A percentile compares a stretch with the other conserved stretches of the same genome.
Conservation (phyloP, 2,329 filamentous ascomycete species). For the Tolypocladium paradoxum region DNA sequence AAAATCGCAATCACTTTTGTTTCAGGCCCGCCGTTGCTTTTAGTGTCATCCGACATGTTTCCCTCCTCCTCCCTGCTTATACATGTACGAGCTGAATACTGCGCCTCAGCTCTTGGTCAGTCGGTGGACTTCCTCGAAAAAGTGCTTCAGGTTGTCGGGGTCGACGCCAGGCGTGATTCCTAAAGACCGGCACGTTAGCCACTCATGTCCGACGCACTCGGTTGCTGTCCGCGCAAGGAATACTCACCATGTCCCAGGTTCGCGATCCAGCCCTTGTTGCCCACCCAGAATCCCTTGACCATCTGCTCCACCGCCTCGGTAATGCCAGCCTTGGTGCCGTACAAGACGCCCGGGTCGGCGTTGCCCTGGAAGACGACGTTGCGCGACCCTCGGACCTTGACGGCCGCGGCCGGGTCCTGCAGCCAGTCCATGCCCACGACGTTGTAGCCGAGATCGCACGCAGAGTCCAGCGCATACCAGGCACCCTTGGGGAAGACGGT, state of each 20-base stretch:
- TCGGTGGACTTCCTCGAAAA: constrained; percentile 83
- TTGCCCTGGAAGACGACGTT: constrained; percentile 81
- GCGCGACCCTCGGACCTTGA: constrained; percentile 66
- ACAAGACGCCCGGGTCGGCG: constrained; percentile 86
- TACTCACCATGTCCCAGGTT: constrained; percentile 85
- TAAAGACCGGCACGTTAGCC: constrained; percentile 22
- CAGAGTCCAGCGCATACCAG: constrained; percentile 83
- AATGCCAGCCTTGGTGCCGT: constrained; percentile 73
- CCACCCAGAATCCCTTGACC: constrained; percentile 70
- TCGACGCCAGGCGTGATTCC: constrained; percentile 92
- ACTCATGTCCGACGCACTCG: neutral
- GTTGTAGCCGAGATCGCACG: constrained; percentile 83
- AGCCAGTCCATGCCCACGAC: constrained; percentile 94
- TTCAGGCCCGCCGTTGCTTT: neutral
- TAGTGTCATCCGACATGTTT: neutral
- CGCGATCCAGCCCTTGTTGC: constrained; percentile 89
- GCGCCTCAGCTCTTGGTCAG: constrained; percentile 34
- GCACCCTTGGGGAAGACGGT: constrained; percentile 97
- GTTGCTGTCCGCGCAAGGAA: neutral
- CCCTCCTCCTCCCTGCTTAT: neutral
- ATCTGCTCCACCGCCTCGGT: constrained; percentile 74
- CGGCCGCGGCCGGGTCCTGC: constrained; percentile 76
- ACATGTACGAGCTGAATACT: neutral
- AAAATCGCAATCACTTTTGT: neutral
- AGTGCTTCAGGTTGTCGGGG: constrained; percentile 86